Conservation (phyloP, 1,139 yeast species). For the Magnusiomyces starmeri region DNA sequence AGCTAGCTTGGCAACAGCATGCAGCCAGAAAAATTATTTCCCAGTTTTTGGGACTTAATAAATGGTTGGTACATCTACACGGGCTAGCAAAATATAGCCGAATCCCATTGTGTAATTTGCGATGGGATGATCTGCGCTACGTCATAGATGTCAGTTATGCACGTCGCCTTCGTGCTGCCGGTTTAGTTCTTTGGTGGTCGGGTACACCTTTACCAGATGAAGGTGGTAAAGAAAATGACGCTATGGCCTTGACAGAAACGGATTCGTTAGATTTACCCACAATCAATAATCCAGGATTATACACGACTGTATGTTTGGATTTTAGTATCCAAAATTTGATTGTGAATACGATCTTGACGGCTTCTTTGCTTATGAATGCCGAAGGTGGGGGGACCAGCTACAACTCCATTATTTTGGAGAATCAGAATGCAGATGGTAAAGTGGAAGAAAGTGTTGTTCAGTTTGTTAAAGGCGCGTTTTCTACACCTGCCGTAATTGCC, state of each 20-base stretch:
- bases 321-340: constrained; percentile 71
- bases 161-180: constrained; percentile 55
- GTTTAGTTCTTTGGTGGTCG: constrained; percentile 92
- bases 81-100: constrained; percentile 64
- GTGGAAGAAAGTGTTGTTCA: constrained; percentile 21
- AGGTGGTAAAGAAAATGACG: constrained; percentile 75
- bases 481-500: constrained; percentile 65
- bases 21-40: constrained; percentile 61
- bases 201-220: constrained; percentile 71
- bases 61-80: constrained; percentile 65
- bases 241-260: constrained; percentile 35
- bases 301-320: constrained; percentile 73
- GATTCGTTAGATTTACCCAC: constrained; percentile 65
- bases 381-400: constrained; percentile 60
- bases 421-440: constrained; percentile 17
- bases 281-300: constrained; percentile 73
- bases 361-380: constrained; percentile 77
- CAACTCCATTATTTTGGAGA: constrained; percentile 41
- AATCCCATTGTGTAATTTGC: constrained; percentile 80
- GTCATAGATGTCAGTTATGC: constrained; percentile 85
- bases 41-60: constrained; percentile 66
- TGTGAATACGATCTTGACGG: constrained; percentile 78
- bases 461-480: constrained; percentile 55
- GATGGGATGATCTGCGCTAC: constrained; percentile 66
- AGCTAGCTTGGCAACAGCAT: constrained; percentile 79